Evolutionary conservation across 495 filamentous ascomycete species (phyloP).

Genomic region (Penicillium ucsense): DNA sequence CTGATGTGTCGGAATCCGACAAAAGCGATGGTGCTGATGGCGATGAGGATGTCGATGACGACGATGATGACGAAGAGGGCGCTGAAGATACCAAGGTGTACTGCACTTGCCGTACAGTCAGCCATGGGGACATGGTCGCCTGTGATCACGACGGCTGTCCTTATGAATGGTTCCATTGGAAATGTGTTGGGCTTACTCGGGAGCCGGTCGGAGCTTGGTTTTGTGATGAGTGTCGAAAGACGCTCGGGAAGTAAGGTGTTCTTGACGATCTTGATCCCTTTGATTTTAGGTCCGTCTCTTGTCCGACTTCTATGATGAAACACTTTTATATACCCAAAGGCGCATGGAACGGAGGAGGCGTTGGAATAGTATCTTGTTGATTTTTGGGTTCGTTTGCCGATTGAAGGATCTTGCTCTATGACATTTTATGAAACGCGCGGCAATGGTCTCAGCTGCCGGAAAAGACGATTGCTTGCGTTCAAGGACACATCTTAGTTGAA

Average conservation of each 20-base stretch:
- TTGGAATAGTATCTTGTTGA: background rate
- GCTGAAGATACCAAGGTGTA: slow-evolving; percentile 84
- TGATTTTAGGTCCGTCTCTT: no score
- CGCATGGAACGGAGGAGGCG: background rate
- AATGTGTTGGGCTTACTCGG: slow-evolving; percentile 77
- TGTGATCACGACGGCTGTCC: slow-evolving; percentile 91
- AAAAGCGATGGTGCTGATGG: slow-evolving; percentile 28
- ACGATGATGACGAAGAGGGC: slow-evolving; percentile 73
- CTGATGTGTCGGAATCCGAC: slow-evolving; percentile 41
- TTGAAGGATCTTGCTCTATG: no score
- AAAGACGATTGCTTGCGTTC: no score
- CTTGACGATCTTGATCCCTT: background rate
- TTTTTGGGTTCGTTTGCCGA: no score
- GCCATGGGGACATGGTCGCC: slow-evolving; percentile 95
- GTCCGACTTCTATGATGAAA: background rate
- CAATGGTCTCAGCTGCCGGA: no score
- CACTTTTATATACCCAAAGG: background rate
- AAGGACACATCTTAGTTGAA: no score
- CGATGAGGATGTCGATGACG: slow-evolving; percentile 53
- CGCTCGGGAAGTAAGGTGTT: slow-evolving; percentile 35
- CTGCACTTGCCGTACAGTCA: slow-evolving; percentile 85
- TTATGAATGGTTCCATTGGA: slow-evolving; percentile 98
- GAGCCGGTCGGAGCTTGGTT: slow-evolving; percentile 92
- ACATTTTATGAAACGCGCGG: no score
- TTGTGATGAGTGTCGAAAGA: slow-evolving; percentile 70